Evolutionary conservation across 352 stramenopile species (phyloP), one percentile per base, ranked within the genome.

Genomic region (Phytophthora pini): DNA sequence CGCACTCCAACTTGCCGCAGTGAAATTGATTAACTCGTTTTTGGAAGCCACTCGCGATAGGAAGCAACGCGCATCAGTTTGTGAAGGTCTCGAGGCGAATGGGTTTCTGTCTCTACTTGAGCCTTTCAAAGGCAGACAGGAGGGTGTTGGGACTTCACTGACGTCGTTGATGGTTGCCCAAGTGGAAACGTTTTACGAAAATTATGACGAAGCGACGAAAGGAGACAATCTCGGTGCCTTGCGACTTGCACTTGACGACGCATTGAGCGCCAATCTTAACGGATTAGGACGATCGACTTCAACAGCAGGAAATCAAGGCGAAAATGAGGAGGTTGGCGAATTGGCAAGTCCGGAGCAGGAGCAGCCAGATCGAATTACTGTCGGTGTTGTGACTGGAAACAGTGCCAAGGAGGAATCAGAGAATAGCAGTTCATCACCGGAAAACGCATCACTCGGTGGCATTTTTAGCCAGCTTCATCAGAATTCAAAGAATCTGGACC

Each of bases 11-110:
- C 38, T 76, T 27, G 70, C 63, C 9, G 62, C 77, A 0, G 17
- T 89, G 9, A 77, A 69, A 40, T 90, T 92, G 32, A 10, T 90
- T 17, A 87, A 87, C 44, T 47, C 52, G 0, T 51, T 90, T 4
- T 24, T 90, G 17, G 73, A 72, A 40, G 68, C 61, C 24, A 83
- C 68, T 10, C 47, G 70, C 0, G 61, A 75, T 11, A 36, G 36
- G n/a, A 60, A 62, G 0, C 67, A 80, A 24, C 65, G 76, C 13
- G 41, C 59, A 1, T 62, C 55, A 7, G 76, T 90, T n/a, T 76
- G 68, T 6, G 72, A 87, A 27, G 79, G 87, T 34, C 55, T 92
- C 22, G 65, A 63, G 22, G 17, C 39, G 17, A 67, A 62, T 31
- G 68, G 79, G 11, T 71, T 89, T 4, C 34, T 82, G 2, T 46